phyloP scores from a whole-genome alignment of 768 basidiomycete species.

The Macrolepiota fuliginosa region DNA sequence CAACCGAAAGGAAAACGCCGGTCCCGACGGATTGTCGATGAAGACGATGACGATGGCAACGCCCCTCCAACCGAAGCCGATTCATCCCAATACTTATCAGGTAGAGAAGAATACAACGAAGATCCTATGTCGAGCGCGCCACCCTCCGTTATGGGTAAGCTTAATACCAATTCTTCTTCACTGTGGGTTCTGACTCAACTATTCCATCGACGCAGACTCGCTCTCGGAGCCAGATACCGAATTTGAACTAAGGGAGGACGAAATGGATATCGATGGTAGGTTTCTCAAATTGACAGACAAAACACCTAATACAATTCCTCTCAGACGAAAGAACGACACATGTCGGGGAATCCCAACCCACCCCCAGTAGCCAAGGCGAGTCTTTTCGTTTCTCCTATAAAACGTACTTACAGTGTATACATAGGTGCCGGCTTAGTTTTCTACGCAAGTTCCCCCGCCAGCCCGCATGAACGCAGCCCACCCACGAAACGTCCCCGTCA shows the following conservation, averaged over 20 bases:
- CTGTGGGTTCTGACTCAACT: not conserved
- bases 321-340: not conserved
- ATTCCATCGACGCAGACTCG: not conserved
- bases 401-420: too few species aligned
- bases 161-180: not conserved
- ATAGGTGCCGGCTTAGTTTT: too few species aligned
- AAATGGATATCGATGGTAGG: not conserved
- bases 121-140: not conserved
- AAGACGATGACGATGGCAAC: too few species aligned
- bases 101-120: not conserved
- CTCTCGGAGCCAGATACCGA: not conserved
- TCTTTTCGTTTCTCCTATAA: too few species aligned
- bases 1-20: not conserved
- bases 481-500: too few species aligned
- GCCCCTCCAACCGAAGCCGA: too few species aligned
- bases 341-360: not conserved
- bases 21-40: not conserved
- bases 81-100: not conserved
- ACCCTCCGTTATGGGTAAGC: not conserved
- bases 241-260: not conserved
- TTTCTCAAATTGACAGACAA: not conserved
- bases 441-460: too few species aligned
- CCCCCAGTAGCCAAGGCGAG: too few species aligned
- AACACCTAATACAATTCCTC: not conserved
- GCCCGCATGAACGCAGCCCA: too few species aligned